phyloP scores from a whole-genome alignment of 495 filamentous ascomycete species.

The Cenococcum geophilum region DNA sequence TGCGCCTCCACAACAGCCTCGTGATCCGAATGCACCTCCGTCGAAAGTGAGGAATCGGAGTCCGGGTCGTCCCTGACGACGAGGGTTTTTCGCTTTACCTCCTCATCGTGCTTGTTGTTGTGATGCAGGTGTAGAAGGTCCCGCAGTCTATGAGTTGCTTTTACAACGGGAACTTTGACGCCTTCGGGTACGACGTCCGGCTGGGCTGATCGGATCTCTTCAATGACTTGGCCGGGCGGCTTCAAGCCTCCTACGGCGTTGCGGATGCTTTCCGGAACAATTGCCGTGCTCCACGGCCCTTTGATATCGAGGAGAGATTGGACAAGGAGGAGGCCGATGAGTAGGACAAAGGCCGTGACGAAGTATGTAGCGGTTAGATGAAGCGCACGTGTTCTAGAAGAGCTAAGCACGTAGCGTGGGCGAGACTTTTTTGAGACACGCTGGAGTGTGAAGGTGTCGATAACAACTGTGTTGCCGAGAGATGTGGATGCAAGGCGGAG shows the following conservation, averaged over 20 bases:
- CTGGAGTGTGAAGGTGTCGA: constrained; percentile 75
- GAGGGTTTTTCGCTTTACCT: constrained; percentile 11
- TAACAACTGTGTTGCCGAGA: constrained; percentile 76
- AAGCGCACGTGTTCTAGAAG: constrained; percentile 48
- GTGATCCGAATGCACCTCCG: constrained; percentile 32
- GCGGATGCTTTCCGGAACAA: constrained; percentile 40
- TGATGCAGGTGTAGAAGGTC: constrained; percentile 25
- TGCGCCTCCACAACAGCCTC: constrained; percentile 44
- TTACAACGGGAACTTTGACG: constrained; percentile 10
- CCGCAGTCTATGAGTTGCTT: constrained; percentile 18
- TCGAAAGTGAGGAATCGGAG: constrained; percentile 10
- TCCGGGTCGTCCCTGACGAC: constrained; percentile 26
- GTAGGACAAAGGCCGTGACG: constrained; percentile 45
- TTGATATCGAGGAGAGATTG: constrained; percentile 65
- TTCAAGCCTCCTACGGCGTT: constrained; percentile 31
- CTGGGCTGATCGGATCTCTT: constrained; percentile 17
- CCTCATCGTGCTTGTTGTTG: neutral
- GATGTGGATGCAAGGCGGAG: constrained; percentile 80
- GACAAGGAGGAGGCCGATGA: constrained; percentile 54
- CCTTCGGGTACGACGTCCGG: neutral
- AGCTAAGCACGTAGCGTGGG: constrained; percentile 63
- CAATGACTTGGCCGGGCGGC: constrained; percentile 10
- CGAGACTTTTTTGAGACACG: constrained; percentile 41
- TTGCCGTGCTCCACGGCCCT: constrained; percentile 51
- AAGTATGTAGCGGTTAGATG: constrained; percentile 45